These are phyloP conservation scores for Isatis lusitanica DNA, from an alignment of 441 rosid species.

Conservation along the genomic window DNA sequence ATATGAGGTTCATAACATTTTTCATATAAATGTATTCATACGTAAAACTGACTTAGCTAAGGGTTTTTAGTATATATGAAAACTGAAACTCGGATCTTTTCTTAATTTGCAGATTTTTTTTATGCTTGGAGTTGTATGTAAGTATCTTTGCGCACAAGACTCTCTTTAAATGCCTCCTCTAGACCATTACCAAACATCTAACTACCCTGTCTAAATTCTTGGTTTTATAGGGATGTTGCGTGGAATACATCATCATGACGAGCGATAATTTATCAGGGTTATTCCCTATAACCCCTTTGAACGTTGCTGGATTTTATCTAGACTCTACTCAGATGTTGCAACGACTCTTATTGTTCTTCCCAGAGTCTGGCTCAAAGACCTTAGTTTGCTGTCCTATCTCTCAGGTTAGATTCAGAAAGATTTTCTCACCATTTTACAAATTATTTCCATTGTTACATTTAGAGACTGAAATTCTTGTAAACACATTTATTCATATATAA, in stretches of 20 bases:
- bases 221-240: slow-evolving; percentile 53
- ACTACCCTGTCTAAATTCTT: neutral
- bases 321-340: slow-evolving; percentile 40
- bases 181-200: neutral
- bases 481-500: too few species aligned
- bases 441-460: too few species aligned
- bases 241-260: slow-evolving; percentile 70
- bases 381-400: slow-evolving; percentile 58
- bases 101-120: neutral
- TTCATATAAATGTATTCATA: too few species aligned
- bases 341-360: slow-evolving; percentile 32
- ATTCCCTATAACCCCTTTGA: slow-evolving; percentile 46
- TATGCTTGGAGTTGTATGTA: neutral
- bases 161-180: too few species aligned
- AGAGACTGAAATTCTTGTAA: too few species aligned
- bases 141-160: neutral
- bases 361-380: slow-evolving; percentile 63
- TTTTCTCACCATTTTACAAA: too few species aligned
- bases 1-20: too few species aligned
- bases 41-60: too few species aligned
- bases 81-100: neutral
- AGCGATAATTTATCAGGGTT: slow-evolving; percentile 59
- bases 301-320: slow-evolving; percentile 41
- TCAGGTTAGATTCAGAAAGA: slow-evolving; percentile 43
- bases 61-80: too few species aligned